Percentiles rank a stretch among this genome's conserved stretches.
Conservation (phyloP, 257 asterid species). For the Ilex aquifolium region DNA sequence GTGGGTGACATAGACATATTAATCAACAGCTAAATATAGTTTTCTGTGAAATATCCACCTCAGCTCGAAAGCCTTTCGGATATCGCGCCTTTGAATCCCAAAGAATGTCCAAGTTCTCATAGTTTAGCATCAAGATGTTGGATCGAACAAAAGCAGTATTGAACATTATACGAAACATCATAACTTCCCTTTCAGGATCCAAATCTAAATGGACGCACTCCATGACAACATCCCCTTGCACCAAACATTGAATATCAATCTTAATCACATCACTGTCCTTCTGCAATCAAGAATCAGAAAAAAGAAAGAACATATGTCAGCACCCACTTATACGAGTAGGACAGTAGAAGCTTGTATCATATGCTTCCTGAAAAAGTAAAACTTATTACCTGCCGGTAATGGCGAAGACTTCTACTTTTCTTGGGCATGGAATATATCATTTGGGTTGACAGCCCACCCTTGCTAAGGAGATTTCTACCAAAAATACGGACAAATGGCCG, state of each 20-base stretch:
- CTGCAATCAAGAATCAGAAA: constrained; percentile 31
- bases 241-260: constrained; percentile 94
- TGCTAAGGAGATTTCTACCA: constrained; percentile 89
- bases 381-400: constrained; percentile 68
- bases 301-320: background rate
- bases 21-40: constrained; percentile 13
- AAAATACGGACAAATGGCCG: constrained; percentile 82
- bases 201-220: constrained; percentile 90
- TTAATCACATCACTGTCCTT: constrained; percentile 94
- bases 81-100: constrained; percentile 91
- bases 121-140: constrained; percentile 86
- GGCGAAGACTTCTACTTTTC: constrained; percentile 79
- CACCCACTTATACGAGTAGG: constrained; percentile 2
- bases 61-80: constrained; percentile 94
- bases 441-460: constrained; percentile 91
- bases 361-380: constrained; percentile 1
- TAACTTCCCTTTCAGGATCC: constrained; percentile 96
- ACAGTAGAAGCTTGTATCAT: background rate
- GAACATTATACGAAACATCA: constrained; percentile 96
- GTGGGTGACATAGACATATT: constrained; percentile 7
- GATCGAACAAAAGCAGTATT: constrained; percentile 97
- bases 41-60: constrained; percentile 41
- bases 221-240: constrained; percentile 97
- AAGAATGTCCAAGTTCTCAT: constrained; percentile 82
- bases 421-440: constrained; percentile 85